Evolutionary conservation across 305 asterid genomes (phyloP).

Genomic region (Ilex paraguariensis): DNA sequence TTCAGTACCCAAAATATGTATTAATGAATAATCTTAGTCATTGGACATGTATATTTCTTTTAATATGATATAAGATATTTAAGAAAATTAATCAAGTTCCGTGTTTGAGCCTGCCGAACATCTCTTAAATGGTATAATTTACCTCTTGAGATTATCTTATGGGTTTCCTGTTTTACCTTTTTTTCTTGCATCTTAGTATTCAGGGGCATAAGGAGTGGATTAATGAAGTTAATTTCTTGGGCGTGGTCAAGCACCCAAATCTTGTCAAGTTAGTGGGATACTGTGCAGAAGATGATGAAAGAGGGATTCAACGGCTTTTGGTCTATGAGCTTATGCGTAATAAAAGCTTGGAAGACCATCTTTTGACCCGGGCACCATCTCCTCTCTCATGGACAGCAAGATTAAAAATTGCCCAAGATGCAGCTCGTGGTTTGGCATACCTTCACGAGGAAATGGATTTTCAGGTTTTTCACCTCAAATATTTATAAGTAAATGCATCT

Average conservation of each 20-base stretch:
- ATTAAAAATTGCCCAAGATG: conserved; percentile 76
- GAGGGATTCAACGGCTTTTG: conserved; percentile 90
- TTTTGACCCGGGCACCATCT: conserved; percentile 46
- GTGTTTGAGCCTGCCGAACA: no score
- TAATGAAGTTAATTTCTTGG: conserved; percentile 79
- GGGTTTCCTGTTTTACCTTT: conserved; percentile 19
- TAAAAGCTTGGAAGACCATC: conserved; percentile 87
- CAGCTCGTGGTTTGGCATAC: conserved; percentile 87
- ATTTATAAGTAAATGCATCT: no score
- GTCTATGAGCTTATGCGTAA: conserved; percentile 86
- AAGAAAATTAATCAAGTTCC: no score
- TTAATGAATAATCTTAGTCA: no score
- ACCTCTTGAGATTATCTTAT: conserved; percentile 17
- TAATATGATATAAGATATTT: no score
- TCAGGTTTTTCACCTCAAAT: conserved; percentile 39
- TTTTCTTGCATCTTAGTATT: conserved; percentile 52
- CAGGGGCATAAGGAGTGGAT: conserved; percentile 99
- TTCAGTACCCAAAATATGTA: no score
- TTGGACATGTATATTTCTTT: no score
- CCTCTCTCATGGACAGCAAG: conserved; percentile 72
- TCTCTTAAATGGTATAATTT: no score
- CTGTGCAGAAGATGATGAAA: conserved; percentile 91
- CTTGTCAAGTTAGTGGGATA: conserved; percentile 84
- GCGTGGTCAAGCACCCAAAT: conserved; percentile 79
- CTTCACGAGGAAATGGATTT: conserved; percentile 97